Conservation (phyloP, 2,329 filamentous ascomycete genomes). For the Pseudocercospora fuligena region DNA sequence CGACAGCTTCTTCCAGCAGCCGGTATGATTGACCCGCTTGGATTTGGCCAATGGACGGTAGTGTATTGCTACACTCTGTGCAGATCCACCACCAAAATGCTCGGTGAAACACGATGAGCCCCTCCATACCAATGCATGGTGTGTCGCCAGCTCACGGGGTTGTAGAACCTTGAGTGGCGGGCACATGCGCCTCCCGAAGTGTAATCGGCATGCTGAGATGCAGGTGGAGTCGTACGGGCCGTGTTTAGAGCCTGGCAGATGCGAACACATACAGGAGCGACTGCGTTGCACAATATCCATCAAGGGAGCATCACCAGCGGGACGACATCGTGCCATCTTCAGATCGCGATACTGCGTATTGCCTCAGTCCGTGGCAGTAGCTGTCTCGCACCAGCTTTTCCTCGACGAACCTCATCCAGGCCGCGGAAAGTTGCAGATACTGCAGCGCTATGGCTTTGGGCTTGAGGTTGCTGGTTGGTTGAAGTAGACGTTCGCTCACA, state of each 20-base stretch:
- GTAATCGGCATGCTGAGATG: constrained; percentile 3
- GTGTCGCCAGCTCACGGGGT: not conserved
- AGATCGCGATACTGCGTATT: not conserved
- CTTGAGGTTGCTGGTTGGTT: not conserved
- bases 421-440: not conserved
- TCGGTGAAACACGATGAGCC: constrained; percentile 4
- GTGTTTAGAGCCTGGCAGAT: not conserved
- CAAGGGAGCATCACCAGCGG: not conserved
- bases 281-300: not conserved
- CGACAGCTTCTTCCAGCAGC: not conserved
- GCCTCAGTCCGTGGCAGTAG: not conserved
- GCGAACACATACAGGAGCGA: not conserved
- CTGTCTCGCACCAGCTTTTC: not conserved
- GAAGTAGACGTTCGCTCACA: not conserved
- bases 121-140: constrained; percentile 4
- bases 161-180: not conserved
- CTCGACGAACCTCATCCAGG: not conserved
- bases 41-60: not conserved
- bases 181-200: constrained; percentile 4
- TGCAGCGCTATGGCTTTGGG: not conserved
- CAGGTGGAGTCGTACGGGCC: not conserved
- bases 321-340: not conserved
- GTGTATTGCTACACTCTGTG: not conserved
- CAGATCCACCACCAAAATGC: not conserved
- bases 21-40: not conserved